Conservation (phyloP, 371 early-diverging fungal genomes). For the Catenaria anguillulae region DNA sequence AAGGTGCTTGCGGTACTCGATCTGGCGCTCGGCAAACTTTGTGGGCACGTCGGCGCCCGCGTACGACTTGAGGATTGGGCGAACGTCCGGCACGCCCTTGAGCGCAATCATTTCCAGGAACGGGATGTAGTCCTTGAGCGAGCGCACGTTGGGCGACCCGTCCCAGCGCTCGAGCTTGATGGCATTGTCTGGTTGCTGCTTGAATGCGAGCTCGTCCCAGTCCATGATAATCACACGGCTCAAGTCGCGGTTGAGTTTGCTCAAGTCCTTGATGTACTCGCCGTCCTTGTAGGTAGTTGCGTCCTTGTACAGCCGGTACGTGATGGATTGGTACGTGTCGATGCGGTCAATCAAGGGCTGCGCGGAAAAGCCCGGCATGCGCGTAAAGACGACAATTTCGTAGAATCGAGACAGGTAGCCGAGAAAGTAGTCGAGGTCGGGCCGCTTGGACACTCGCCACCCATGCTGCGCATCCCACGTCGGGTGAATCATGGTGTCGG, state of each 20-base stretch:
- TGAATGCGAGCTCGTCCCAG: constrained; percentile 58
- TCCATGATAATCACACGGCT: constrained; percentile 85
- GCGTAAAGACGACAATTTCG: constrained; percentile 90
- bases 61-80: constrained; percentile 11
- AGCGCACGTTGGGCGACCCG: constrained; percentile 66
- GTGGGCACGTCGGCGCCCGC: constrained; percentile 11
- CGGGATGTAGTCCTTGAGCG: constrained; percentile 66
- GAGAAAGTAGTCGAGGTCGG: constrained; percentile 87
- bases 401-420: constrained; percentile 74
- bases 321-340: constrained; percentile 67
- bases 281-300: constrained; percentile 66
- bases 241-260: constrained; percentile 81
- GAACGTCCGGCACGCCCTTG: constrained; percentile 10
- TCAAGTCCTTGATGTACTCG: constrained; percentile 78
- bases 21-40: constrained; percentile 11
- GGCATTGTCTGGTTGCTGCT: constrained; percentile 82
- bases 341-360: constrained; percentile 67
- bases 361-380: constrained; percentile 57
- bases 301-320: constrained; percentile 78
- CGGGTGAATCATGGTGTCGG: constrained; percentile 78
- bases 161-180: constrained; percentile 68
- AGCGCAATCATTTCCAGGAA: constrained; percentile 55
- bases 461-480: constrained; percentile 86
- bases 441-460: constrained; percentile 89
- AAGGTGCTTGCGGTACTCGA: neutral